phyloP scores from a whole-genome alignment of 805 yeast genomes.

The Kuraishia hungarica region DNA sequence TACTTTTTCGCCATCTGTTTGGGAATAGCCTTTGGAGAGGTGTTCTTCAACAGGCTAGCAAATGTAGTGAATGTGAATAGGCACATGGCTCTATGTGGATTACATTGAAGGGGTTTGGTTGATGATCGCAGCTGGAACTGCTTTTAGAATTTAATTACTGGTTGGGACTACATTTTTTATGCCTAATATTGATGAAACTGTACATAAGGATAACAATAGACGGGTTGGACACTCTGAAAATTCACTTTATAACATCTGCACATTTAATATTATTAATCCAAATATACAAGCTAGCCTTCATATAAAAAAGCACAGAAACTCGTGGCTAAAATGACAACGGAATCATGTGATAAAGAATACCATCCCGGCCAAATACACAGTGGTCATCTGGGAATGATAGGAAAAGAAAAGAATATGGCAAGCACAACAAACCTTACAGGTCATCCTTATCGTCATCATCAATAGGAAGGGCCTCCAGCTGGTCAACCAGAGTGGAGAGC shows the following conservation, averaged over 20 bases:
- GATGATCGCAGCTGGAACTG: background rate
- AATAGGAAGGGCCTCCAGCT: slow-evolving; percentile 31
- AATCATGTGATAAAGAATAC: background rate
- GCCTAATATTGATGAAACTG: background rate
- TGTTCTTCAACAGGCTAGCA: slow-evolving; percentile 53
- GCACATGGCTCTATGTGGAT: slow-evolving; percentile 18
- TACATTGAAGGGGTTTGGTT: background rate
- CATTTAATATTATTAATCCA: background rate
- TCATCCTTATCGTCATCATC: slow-evolving; percentile 35
- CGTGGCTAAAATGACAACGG: background rate
- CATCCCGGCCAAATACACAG: background rate
- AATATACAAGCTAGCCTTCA: background rate
- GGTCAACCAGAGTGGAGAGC: slow-evolving; percentile 35
- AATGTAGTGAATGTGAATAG: slow-evolving; percentile 29
- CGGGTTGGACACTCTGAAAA: background rate
- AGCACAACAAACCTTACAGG: background rate
- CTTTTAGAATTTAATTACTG: background rate
- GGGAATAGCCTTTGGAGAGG: slow-evolving; percentile 65
- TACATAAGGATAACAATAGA: background rate
- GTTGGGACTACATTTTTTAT: background rate
- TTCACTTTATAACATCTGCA: background rate
- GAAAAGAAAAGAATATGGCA: background rate
- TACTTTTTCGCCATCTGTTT: slow-evolving; percentile 68
- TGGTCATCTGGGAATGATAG: background rate
- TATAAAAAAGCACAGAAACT: background rate